Evolutionary conservation across 441 rosid genomes (phyloP), one percentile per base, ranked within the genome.

Genomic region (Jatropha podagrica): DNA sequence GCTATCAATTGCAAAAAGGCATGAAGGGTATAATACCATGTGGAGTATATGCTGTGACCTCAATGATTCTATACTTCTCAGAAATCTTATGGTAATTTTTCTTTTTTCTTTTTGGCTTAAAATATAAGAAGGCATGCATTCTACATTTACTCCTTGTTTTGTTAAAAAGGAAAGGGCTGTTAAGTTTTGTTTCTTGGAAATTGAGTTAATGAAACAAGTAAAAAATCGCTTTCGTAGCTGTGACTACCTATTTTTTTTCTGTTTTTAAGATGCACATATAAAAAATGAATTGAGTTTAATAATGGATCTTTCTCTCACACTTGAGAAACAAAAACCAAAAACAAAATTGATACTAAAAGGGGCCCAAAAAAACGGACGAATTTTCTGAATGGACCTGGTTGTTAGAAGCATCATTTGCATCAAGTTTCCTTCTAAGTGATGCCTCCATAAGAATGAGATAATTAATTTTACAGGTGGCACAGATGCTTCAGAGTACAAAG

Each of bases 11-110:
- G 95, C 97, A 63, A 94, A 91, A 85, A 86, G 86, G 78, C 95
- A 96, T 82, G 98, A 88, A 74, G 92, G 90, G 71, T 92, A 96
- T 81, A 87, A 81, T 65, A 87, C 92, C 20, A 83, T 94, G 89
- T 96, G 98, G 98, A 83, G 72, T 81, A 85, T 96, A 80, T 94
- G 97, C 76, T 90, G 89, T 81, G 97, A 92, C 82, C 91, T 94
- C 74, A 87, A 90, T 74, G 98, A 96, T 85, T 80, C 89, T n/a
- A 85, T 74, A 38, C 87, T 94, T 64, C 94, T 96, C 32, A 87
- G 80, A 82, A 89, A 79, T 79, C 92, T 93, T 51, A 92, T 96
- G 99, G 99, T 95, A 92, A 66, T 81, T 32, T 32, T 32, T 32
- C 2, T 32, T 2, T 38, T 56, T 38, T 13, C 68, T 77, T 72